Conservation (phyloP, 257 asterid genomes). For the Solanum stenotomum region DNA sequence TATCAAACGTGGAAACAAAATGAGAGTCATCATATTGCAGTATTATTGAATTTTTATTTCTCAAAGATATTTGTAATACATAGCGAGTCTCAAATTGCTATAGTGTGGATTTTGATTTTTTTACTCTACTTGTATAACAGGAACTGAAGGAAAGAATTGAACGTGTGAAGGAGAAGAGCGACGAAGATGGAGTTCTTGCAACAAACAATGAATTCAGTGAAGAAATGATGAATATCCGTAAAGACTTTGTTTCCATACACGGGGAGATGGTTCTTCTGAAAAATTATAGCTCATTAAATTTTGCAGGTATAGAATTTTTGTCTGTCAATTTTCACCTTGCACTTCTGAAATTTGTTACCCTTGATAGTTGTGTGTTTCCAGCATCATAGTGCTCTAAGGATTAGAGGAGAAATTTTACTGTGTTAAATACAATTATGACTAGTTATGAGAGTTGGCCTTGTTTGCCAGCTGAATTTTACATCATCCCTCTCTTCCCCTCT, state of each 20-base stretch:
- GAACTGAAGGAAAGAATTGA: constrained; percentile 69
- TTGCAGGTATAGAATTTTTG: constrained; percentile 51
- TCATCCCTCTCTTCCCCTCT: neutral
- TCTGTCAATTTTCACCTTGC: neutral
- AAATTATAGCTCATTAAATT: constrained; percentile 84
- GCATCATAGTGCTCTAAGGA: neutral
- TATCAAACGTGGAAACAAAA: neutral
- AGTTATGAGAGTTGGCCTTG: neutral
- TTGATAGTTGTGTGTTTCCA: neutral
- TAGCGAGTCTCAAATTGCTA: neutral
- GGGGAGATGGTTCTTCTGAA: constrained; percentile 94
- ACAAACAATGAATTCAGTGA: constrained; percentile 53
- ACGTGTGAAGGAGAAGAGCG: constrained; percentile 38
- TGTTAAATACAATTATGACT: neutral
- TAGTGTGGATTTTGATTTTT: neutral
- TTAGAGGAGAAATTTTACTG: neutral
- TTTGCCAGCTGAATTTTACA: neutral
- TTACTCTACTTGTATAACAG: constrained; percentile 18
- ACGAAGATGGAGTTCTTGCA: constrained; percentile 16
- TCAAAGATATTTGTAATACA: neutral
- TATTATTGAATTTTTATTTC: neutral
- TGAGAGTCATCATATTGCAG: neutral
- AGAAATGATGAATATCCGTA: constrained; percentile 59
- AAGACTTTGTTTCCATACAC: constrained; percentile 72
- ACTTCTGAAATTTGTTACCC: neutral